Conservation (phyloP, 768 basidiomycete species). For the Phanerochaete sordida region DNA sequence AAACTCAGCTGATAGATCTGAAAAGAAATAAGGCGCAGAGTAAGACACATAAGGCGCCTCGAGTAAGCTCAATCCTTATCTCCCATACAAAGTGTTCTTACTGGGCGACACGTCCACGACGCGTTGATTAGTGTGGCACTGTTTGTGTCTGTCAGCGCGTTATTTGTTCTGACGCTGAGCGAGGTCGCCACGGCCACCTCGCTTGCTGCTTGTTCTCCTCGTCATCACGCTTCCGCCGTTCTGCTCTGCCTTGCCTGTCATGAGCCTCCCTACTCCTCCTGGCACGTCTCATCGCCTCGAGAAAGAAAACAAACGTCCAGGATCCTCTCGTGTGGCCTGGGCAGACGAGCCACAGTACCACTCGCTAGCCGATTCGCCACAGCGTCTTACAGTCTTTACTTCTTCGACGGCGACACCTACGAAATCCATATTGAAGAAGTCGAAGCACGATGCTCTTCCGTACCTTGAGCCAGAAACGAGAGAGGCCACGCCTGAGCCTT, state of each 20-base stretch:
- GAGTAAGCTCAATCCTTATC: too few relatives aligned
- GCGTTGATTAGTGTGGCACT: constrained; percentile 8
- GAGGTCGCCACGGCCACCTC: background rate
- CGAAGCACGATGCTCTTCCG: constrained; percentile 30
- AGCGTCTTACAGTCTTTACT: constrained; percentile 19
- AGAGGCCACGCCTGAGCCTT: constrained; percentile 75
- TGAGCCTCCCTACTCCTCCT: constrained; percentile 56
- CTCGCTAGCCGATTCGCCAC: constrained; percentile 27
- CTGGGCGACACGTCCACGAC: background rate
- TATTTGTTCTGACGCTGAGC: constrained; percentile 5
- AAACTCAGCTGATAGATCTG: too few relatives aligned
- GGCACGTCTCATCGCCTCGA: constrained; percentile 49
- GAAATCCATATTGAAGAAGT: constrained; percentile 72
- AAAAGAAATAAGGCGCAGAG: too few relatives aligned
- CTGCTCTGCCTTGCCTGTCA: background rate
- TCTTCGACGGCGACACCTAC: constrained; percentile 41
- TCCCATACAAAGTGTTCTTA: background rate
- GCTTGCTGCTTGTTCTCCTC: background rate
- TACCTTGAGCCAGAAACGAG: constrained; percentile 44
- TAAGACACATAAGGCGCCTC: too few relatives aligned
- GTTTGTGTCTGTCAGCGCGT: constrained; percentile 5
- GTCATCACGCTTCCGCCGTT: background rate
- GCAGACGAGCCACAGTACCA: constrained; percentile 49
- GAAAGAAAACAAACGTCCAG: constrained; percentile 43
- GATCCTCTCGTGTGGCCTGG: constrained; percentile 43